Evolutionary conservation across 768 basidiomycete species (phyloP).

Genomic region (Pleurotus djamor): DNA sequence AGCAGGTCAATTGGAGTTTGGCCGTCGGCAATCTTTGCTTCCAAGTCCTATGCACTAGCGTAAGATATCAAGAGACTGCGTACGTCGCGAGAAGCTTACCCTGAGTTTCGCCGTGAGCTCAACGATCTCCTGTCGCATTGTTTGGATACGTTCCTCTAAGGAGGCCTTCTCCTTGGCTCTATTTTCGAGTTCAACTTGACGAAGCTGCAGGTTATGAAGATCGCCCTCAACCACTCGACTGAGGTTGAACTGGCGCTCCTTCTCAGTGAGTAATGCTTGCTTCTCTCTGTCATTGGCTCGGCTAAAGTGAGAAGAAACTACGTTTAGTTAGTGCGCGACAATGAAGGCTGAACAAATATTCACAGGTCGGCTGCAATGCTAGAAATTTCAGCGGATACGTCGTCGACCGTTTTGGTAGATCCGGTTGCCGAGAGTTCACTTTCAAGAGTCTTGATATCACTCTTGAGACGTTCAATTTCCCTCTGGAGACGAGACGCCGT

Average conservation of each 20-base stretch:
- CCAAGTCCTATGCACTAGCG: slow-evolving; percentile 49
- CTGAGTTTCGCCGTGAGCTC: slow-evolving; percentile 45
- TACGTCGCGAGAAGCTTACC: slow-evolving; percentile 27
- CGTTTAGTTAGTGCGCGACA: background rate
- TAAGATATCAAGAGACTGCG: background rate
- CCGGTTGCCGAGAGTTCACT: slow-evolving; percentile 68
- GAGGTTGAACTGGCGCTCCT: slow-evolving; percentile 55
- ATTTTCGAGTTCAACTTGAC: slow-evolving; percentile 53
- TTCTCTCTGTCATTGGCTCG: slow-evolving; percentile 67
- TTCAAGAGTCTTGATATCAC: slow-evolving; percentile 67
- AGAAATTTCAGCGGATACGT: slow-evolving; percentile 80
- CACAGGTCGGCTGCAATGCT: slow-evolving; percentile 57
- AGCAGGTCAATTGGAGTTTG: slow-evolving; percentile 65
- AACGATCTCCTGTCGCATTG: slow-evolving; percentile 56
- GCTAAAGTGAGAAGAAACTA: slow-evolving; percentile 28
- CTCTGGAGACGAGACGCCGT: slow-evolving; percentile 57
- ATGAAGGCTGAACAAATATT: slow-evolving; percentile 24
- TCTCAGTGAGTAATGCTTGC: slow-evolving; percentile 52
- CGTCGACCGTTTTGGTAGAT: slow-evolving; percentile 78
- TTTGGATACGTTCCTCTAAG: slow-evolving; percentile 53
- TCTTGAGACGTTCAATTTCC: slow-evolving; percentile 56
- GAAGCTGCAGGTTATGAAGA: slow-evolving; percentile 60
- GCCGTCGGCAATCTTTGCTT: slow-evolving; percentile 55
- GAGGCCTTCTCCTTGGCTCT: slow-evolving; percentile 58
- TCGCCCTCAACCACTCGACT: slow-evolving; percentile 57